Evolutionary conservation across 1,139 yeast species (phyloP).

Genomic region (Sugiyamaella xylanicola): DNA sequence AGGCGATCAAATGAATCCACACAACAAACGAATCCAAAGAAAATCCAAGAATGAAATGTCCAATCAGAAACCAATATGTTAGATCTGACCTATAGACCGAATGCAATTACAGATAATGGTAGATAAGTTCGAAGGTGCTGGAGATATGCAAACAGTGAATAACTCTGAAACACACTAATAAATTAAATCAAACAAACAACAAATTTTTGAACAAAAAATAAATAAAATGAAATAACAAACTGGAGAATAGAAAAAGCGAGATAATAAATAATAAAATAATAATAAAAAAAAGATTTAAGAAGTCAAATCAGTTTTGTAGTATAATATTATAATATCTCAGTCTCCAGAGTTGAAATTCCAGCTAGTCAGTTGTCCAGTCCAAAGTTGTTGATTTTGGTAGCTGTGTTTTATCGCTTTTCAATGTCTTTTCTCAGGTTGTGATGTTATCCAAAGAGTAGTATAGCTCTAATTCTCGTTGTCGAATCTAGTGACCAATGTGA

Average conservation of each 20-base stretch:
- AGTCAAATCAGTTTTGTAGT: not conserved
- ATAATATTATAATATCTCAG: not conserved
- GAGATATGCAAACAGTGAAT: not conserved
- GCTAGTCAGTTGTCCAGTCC: not conserved
- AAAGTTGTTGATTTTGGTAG: not conserved
- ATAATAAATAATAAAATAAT: not conserved
- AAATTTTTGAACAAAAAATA: not conserved
- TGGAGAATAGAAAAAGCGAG: not conserved
- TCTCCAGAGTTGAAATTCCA: not conserved
- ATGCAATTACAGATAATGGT: not conserved
- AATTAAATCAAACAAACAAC: not conserved
- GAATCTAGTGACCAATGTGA: not conserved
- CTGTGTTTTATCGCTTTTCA: not conserved
- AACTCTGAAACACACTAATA: not conserved
- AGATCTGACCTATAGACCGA: not conserved
- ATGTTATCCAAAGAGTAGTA: no score
- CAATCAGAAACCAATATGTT: not conserved
- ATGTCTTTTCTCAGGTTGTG: no score
- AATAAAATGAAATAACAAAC: not conserved
- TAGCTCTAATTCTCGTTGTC: not conserved
- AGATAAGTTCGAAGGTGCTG: not conserved
- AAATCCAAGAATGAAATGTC: not conserved
- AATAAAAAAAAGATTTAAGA: not conserved
- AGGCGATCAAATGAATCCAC: not conserved
- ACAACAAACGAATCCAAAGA: not conserved